phyloP scores from a whole-genome alignment of 1,284 basidiomycete species.

The Microbotryum violaceum region DNA sequence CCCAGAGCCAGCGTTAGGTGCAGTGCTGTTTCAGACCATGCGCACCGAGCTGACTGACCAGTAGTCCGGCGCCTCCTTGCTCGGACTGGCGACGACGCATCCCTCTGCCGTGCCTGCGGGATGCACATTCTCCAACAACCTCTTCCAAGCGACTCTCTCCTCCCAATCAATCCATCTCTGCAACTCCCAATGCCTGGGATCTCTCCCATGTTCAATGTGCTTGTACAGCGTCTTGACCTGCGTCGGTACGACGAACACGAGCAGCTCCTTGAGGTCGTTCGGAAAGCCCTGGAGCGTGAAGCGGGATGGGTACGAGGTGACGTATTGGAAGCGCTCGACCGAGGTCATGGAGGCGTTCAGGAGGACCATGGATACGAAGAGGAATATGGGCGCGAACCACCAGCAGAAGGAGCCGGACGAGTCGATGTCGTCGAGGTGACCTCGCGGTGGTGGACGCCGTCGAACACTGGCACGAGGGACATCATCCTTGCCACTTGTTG shows the following conservation, averaged over 20 bases:
- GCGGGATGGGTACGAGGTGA: background rate
- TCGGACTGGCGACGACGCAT: slow-evolving; percentile 44
- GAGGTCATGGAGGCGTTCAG: background rate
- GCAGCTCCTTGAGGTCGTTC: background rate
- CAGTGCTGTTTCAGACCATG: background rate
- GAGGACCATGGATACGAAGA: too few relatives aligned
- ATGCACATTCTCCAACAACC: slow-evolving; percentile 28
- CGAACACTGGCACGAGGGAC: too few relatives aligned
- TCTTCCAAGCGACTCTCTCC: slow-evolving; percentile 10
- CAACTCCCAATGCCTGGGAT: too few relatives aligned
- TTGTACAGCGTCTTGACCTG: too few relatives aligned
- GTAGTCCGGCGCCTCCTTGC: slow-evolving; percentile 44
- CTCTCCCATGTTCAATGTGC: too few relatives aligned
- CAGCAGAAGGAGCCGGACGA: too few relatives aligned
- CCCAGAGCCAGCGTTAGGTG: background rate
- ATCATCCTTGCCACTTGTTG: too few relatives aligned
- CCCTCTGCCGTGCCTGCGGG: slow-evolving; percentile 30
- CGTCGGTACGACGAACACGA: too few relatives aligned
- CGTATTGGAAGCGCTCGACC: slow-evolving; percentile 1
- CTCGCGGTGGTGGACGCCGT: too few relatives aligned
- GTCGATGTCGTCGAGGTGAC: too few relatives aligned
- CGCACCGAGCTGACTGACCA: slow-evolving; percentile 33
- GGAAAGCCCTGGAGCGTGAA: background rate
- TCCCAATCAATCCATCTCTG: slow-evolving; percentile 22
- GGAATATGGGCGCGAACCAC: too few relatives aligned